A percentile compares a stretch with the other conserved stretches of the same genome.
Evolutionary conservation across 2,329 filamentous ascomycete genomes (phyloP).

Genomic region (Lojkania enalia): DNA sequence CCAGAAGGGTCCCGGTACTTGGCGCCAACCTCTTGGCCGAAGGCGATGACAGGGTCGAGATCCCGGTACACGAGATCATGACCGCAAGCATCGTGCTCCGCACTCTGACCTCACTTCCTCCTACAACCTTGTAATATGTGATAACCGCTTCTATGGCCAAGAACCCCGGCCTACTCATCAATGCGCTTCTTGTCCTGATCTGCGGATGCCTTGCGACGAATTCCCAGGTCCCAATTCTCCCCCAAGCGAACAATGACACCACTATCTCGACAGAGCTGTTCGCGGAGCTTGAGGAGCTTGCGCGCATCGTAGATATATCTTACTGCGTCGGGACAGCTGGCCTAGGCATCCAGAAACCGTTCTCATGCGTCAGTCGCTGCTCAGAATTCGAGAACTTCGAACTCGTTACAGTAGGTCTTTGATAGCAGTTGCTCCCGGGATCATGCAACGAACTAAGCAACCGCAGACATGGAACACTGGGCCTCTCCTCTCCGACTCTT

Average conservation of each 20-base stretch:
- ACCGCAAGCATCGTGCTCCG: not conserved
- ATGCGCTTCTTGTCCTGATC: conserved; percentile 15
- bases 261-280: conserved; percentile 69
- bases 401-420: conserved; percentile 64
- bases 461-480: conserved; percentile 84
- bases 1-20: not conserved
- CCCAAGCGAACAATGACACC: conserved; percentile 33
- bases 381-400: conserved; percentile 79
- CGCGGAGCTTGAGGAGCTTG: conserved; percentile 78
- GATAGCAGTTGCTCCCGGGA: too few relatives aligned
- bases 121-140: conserved; percentile 26
- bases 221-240: conserved; percentile 35
- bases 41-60: too few relatives aligned
- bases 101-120: not conserved
- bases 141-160: conserved; percentile 23
- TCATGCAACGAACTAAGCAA: conserved; percentile 6
- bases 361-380: conserved; percentile 83
- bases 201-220: conserved; percentile 15
- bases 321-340: conserved; percentile 90
- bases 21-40: conserved; percentile 9
- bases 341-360: conserved; percentile 80
- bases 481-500: conserved; percentile 81
- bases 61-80: too few relatives aligned
- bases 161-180: conserved; percentile 22
- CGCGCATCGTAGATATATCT: conserved; percentile 89